Conservation (phyloP, 2,329 filamentous ascomycete species). For the Aureobasidium vineae region DNA sequence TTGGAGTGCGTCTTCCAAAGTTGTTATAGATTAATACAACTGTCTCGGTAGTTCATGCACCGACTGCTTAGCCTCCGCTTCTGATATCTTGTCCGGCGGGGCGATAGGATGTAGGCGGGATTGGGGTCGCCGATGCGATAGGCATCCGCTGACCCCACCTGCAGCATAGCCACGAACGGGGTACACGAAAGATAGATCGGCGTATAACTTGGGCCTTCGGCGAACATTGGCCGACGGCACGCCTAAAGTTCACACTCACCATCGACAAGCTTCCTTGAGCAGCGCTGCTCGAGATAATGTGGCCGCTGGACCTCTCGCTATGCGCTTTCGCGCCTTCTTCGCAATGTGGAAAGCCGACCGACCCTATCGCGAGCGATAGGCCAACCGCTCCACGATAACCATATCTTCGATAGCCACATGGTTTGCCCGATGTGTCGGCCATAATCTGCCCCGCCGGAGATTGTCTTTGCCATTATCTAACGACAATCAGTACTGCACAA, state of each 20-base stretch:
- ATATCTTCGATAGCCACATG: too few relatives aligned
- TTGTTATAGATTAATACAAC: not conserved
- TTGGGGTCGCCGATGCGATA: not conserved
- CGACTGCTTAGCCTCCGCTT: not conserved
- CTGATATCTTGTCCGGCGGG: not conserved
- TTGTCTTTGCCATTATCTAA: not conserved
- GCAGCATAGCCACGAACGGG: not conserved
- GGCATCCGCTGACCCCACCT: too few relatives aligned
- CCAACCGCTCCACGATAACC: not conserved
- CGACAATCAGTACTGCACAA: too few relatives aligned
- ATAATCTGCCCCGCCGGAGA: not conserved
- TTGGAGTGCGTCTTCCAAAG: too few relatives aligned
- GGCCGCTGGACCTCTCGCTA: too few relatives aligned
- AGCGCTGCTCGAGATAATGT: not conserved
- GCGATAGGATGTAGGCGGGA: not conserved
- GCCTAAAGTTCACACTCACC: not conserved
- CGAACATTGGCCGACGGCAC: not conserved
- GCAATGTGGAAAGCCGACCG: not conserved
- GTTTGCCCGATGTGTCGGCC: too few relatives aligned
- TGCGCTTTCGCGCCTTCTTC: not conserved
- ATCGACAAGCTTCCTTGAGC: not conserved
- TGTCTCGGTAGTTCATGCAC: not conserved
- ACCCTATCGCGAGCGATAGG: not conserved
- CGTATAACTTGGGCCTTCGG: not conserved
- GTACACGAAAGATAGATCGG: not conserved